phyloP scores from a whole-genome alignment of 73 alveolate species.

The Paramecium primaurelia region DNA sequence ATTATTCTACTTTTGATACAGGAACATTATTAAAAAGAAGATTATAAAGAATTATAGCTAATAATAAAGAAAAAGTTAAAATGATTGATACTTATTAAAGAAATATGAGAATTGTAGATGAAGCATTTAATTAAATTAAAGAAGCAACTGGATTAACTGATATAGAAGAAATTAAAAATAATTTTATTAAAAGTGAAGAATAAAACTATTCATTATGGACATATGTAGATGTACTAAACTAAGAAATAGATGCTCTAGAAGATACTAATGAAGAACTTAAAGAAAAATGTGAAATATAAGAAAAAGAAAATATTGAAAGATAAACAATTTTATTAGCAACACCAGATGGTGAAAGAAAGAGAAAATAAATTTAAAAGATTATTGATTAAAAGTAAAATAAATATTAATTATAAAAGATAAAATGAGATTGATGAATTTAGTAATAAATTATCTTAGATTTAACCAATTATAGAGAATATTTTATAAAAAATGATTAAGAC shows the following conservation, averaged over 20 bases:
- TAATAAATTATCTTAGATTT: not conserved
- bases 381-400: not conserved
- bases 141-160: conserved; percentile 64
- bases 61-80: conserved; percentile 59
- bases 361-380: conserved; percentile 18
- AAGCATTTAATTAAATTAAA: conserved; percentile 60
- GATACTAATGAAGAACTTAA: conserved; percentile 44
- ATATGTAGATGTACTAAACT: conserved; percentile 54
- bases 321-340: conserved; percentile 48
- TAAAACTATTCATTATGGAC: conserved; percentile 59
- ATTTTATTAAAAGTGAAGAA: conserved; percentile 57
- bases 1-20: conserved; percentile 51
- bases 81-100: conserved; percentile 52
- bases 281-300: conserved; percentile 34
- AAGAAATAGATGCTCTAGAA: conserved; percentile 54
- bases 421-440: conserved; percentile 7
- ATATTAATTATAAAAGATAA: not conserved
- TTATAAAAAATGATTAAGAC: not conserved
- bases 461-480: conserved; percentile 38
- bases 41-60: conserved; percentile 52
- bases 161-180: conserved; percentile 51
- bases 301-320: conserved; percentile 49
- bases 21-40: conserved; percentile 54
- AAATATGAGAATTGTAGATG: conserved; percentile 61
- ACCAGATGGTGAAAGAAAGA: conserved; percentile 57